A percentile compares a stretch with the other conserved stretches of the same genome.
Conservation (phyloP, 2,329 filamentous ascomycete species). For the Meredithiella fracta region DNA sequence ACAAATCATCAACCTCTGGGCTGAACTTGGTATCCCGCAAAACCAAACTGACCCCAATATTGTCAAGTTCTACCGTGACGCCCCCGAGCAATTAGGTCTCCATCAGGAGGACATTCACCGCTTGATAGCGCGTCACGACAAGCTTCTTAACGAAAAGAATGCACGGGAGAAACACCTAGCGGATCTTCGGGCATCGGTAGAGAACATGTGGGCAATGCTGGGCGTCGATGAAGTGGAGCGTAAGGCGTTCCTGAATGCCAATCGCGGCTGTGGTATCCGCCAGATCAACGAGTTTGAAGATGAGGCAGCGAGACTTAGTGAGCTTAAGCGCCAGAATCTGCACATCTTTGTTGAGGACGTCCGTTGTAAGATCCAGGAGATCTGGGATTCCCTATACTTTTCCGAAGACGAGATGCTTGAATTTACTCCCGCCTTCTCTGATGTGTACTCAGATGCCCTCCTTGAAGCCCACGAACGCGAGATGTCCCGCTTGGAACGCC, state of each 20-base stretch:
- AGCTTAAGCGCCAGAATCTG: conserved; percentile 87
- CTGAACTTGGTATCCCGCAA: conserved; percentile 84
- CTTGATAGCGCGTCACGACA: conserved; percentile 60
- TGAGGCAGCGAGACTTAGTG: conserved; percentile 69
- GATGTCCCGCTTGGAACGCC: conserved; percentile 60
- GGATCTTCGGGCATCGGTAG: conserved; percentile 63
- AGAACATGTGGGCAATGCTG: conserved; percentile 75
- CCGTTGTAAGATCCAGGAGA: conserved; percentile 72
- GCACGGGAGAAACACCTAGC: conserved; percentile 59
- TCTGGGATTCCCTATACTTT: conserved; percentile 89
- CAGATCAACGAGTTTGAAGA: conserved; percentile 95
- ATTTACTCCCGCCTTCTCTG: conserved; percentile 90
- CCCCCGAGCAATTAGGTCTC: conserved; percentile 84
- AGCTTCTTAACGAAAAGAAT: conserved; percentile 76
- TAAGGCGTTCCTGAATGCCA: conserved; percentile 69
- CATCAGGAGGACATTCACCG: conserved; percentile 71
- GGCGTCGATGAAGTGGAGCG: conserved; percentile 68
- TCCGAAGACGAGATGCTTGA: conserved; percentile 98
- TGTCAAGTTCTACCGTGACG: conserved; percentile 74
- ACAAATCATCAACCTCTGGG: conserved; percentile 87
- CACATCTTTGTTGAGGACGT: conserved; percentile 94
- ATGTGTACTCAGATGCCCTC: conserved; percentile 90
- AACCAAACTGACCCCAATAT: conserved; percentile 79
- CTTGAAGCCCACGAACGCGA: conserved; percentile 90
- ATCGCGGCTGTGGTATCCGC: conserved; percentile 77